phyloP scores from a whole-genome alignment of 2,329 filamentous ascomycete species.

The Fusarium sp. region DNA sequence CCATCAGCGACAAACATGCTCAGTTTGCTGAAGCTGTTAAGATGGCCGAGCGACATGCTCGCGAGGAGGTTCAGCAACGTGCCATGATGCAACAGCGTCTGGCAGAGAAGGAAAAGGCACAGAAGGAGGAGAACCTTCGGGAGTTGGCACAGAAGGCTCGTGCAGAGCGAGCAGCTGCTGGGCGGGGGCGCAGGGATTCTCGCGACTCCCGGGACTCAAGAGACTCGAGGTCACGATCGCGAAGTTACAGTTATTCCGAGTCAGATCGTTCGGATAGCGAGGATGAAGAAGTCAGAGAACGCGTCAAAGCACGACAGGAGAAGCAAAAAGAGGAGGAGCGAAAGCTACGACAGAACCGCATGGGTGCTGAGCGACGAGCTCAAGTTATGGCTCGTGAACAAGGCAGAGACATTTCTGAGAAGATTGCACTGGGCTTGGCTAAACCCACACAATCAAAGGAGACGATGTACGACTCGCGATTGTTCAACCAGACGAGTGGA shows the following conservation, averaged over 20 bases:
- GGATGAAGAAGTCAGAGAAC: conserved; percentile 78
- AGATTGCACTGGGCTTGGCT: conserved; percentile 92
- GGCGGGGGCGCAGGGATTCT: conserved; percentile 59
- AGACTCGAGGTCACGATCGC: conserved; percentile 57
- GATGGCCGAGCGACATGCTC: conserved; percentile 92
- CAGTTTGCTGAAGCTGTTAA: conserved; percentile 95
- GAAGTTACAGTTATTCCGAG: conserved; percentile 67
- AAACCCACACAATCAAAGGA: conserved; percentile 94
- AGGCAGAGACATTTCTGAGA: conserved; percentile 96
- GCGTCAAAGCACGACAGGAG: conserved; percentile 83
- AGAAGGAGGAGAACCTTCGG: conserved; percentile 93
- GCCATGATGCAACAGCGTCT: conserved; percentile 95
- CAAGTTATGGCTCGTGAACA: conserved; percentile 96
- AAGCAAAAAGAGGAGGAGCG: conserved; percentile 85
- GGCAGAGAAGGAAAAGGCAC: conserved; percentile 94
- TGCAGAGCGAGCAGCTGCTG: conserved; percentile 76
- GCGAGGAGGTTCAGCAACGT: conserved; percentile 94
- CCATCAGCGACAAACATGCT: conserved; percentile 98
- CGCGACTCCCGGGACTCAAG: conserved; percentile 56
- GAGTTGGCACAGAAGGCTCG: conserved; percentile 91
- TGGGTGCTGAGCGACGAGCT: conserved; percentile 92
- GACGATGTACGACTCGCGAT: conserved; percentile 94
- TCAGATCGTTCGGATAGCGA: conserved; percentile 68
- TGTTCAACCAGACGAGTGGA: conserved; percentile 95
- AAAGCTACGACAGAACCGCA: conserved; percentile 91